Evolutionary conservation across 129 eudicot genomes (phyloP), one percentile per base, ranked within the genome.

Genomic region (Kitagawia praeruptora): DNA sequence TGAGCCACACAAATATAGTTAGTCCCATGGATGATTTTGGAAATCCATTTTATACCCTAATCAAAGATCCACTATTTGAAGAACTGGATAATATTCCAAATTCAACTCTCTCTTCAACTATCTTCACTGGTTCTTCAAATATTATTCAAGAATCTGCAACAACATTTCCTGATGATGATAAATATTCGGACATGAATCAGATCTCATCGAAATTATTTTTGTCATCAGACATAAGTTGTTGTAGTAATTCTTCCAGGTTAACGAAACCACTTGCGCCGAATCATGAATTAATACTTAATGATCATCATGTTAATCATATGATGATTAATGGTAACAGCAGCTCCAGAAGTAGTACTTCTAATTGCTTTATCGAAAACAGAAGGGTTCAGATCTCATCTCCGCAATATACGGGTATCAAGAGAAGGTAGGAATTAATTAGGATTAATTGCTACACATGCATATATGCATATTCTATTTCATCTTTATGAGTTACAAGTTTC

Each of bases 351-450:
- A 61, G 69, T 61, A 72, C 23, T 34, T 12, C n/a, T 18, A 70
- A 79, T 54, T 77, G 92, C 81, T 87, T 86, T 61, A 53, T 81
- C 78, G 94, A 88, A 81, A 84, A 83, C 80, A 67, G 78, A 74
- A 80, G 84, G 34, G 48, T 87, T 75, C 94, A 93, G 97, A 93
- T 93, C 94, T 88, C 98, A 27, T 86, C 97, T 69, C 94, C 94
- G 88, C 89, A 91, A 88, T 91, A 91, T 86, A 85, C 96, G 91
- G 96, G 90, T 82, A 91, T 91, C 85, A 93, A 91, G 79, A 79
- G 97, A 91, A 93, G 98, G 98, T 44, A 44, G 47, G 47, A 44
- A 44, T 44, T 44, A 44, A 44, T 44, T 93, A 78, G 61, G 64
- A 41, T 37, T 39, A 73, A 73, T 45, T 42, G 1, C 46, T 48